Percentiles rank a stretch among this genome's conserved stretches.
Evolutionary conservation across 1,284 basidiomycete species (phyloP).

Genomic region (Schizophyllum amplum): DNA sequence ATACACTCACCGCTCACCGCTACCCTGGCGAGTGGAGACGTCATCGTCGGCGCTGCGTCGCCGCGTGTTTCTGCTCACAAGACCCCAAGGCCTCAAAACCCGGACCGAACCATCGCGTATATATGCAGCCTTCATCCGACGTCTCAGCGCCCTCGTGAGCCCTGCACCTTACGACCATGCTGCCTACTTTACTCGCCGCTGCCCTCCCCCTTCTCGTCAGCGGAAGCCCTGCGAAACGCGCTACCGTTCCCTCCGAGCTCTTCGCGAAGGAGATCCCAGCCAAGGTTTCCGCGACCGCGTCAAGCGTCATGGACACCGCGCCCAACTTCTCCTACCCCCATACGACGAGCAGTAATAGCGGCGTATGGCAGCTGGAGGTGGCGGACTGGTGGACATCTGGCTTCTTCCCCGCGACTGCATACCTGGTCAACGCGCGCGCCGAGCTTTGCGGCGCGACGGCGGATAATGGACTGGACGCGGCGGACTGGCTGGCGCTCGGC

Average conservation of each 20-base stretch:
- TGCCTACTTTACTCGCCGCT: background rate
- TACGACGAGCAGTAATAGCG: slow-evolving; percentile 14
- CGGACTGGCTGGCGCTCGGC: slow-evolving; percentile 47
- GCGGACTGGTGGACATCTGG: slow-evolving; percentile 61
- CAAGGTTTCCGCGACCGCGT: slow-evolving; percentile 15
- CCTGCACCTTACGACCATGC: background rate
- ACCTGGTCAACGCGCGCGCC: slow-evolving; percentile 46
- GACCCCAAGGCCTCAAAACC: no score
- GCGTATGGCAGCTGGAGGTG: slow-evolving; percentile 43
- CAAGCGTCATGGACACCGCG: slow-evolving; percentile 15
- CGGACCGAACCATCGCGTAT: no score
- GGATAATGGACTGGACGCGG: slow-evolving; percentile 25
- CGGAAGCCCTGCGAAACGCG: background rate
- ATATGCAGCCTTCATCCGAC: no score
- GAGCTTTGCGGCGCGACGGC: slow-evolving; percentile 34
- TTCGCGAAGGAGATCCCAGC: background rate
- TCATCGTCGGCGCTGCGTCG: background rate
- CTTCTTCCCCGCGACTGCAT: slow-evolving; percentile 57
- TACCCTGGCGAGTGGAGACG: no score
- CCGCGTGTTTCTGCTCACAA: no score
- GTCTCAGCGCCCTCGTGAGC: no score
- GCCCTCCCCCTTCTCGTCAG: background rate
- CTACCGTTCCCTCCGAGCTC: background rate
- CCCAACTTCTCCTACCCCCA: slow-evolving; percentile 16
- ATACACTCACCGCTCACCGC: no score